These are phyloP conservation scores for Plantago major DNA, from an alignment of 257 asterid genomes.

Conservation along the genomic window DNA sequence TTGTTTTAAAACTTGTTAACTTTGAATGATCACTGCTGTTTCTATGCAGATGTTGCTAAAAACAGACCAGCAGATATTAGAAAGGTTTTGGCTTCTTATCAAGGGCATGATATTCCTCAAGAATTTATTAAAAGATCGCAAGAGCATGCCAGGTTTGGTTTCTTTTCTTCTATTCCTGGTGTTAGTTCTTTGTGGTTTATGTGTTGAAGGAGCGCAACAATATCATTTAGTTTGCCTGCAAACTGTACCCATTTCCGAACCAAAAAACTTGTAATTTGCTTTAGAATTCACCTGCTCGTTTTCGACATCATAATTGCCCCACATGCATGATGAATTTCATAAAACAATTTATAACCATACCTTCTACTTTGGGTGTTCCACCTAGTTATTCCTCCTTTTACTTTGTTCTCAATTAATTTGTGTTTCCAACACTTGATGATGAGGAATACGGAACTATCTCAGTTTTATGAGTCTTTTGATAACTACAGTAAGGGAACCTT, in stretches of 20 bases:
- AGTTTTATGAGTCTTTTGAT: no score
- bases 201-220: neutral
- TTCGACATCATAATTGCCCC: no score
- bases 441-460: no score
- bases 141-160: constrained; percentile 60
- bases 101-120: constrained; percentile 74
- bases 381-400: no score
- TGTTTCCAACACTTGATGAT: no score
- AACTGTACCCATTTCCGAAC: no score
- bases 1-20: neutral
- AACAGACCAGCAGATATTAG: constrained; percentile 79
- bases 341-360: no score
- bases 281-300: no score
- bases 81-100: constrained; percentile 71
- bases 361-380: no score
- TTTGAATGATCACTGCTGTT: constrained; percentile 15
- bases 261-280: neutral
- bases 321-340: no score
- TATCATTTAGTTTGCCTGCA: neutral
- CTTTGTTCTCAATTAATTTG: no score
- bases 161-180: neutral
- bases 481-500: no score
- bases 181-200: neutral
- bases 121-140: constrained; percentile 86
- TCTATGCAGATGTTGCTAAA: constrained; percentile 68